phyloP scores from a whole-genome alignment of 495 filamentous ascomycete genomes.

The Aspergillus diversus region DNA sequence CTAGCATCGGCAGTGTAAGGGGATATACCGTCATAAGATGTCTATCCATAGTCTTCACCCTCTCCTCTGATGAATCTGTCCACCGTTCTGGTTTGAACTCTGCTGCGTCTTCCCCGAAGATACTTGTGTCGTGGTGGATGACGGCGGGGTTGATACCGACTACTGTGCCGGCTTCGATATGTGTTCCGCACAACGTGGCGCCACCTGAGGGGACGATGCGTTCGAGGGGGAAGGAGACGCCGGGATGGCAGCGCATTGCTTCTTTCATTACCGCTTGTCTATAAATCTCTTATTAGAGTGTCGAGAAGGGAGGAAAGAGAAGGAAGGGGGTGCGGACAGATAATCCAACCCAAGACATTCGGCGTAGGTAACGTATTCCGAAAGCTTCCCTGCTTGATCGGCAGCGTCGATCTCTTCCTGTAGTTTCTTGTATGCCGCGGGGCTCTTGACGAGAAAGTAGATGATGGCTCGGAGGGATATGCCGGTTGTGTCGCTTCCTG shows the following conservation, averaged over 20 bases:
- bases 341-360: conserved; percentile 29
- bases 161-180: neutral
- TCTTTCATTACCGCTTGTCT: conserved; percentile 14
- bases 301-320: neutral
- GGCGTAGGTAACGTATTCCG: conserved; percentile 42
- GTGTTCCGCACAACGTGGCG: neutral
- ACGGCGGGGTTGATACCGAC: conserved; percentile 42
- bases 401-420: conserved; percentile 57
- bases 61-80: conserved; percentile 6
- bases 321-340: neutral
- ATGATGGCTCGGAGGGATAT: conserved; percentile 63
- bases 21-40: conserved; percentile 6
- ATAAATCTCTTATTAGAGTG: neutral
- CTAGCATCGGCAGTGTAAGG: neutral
- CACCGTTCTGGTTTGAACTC: conserved; percentile 27
- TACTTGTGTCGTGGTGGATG: conserved; percentile 22
- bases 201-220: neutral
- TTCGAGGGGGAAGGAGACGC: conserved; percentile 3
- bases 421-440: conserved; percentile 47
- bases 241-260: conserved; percentile 12
- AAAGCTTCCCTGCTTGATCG: conserved; percentile 23
- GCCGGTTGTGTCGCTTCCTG: conserved; percentile 60
- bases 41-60: conserved; percentile 18
- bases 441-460: conserved; percentile 62
- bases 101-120: conserved; percentile 27